Conservation (phyloP, 148 eudicot species). For the Diospyros kaki region DNA sequence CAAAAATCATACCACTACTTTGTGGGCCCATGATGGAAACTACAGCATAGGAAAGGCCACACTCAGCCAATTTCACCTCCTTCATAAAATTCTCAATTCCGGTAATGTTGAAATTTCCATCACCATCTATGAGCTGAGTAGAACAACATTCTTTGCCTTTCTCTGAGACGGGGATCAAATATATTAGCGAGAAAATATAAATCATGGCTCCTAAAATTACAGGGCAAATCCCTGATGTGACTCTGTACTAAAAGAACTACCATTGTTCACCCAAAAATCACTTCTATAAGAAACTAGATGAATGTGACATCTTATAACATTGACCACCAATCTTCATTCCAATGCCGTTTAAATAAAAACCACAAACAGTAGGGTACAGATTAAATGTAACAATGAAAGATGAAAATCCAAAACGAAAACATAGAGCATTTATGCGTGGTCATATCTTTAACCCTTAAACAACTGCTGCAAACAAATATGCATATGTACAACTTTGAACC, state of each 20-base stretch:
- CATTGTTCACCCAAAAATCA: too few relatives aligned
- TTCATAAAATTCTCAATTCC: constrained; percentile 73
- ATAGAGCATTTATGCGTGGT: not conserved
- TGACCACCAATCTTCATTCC: not conserved
- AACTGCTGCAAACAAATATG: not conserved
- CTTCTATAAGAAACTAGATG: too few relatives aligned
- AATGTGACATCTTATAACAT: too few relatives aligned
- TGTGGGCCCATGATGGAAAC: constrained; percentile 99
- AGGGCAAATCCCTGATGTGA: too few relatives aligned
- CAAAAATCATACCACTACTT: constrained; percentile 74
- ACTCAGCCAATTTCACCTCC: constrained; percentile 76
- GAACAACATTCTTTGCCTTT: constrained; percentile 53
- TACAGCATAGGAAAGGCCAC: constrained; percentile 94
- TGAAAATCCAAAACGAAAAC: too few relatives aligned
- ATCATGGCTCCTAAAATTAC: not conserved
- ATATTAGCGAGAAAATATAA: constrained; percentile 10
- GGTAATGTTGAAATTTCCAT: constrained; percentile 69
- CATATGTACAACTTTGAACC: not conserved
- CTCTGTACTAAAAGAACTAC: too few relatives aligned
- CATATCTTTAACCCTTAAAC: not conserved
- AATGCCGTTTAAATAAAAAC: not conserved
- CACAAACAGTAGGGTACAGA: not conserved
- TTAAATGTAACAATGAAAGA: too few relatives aligned
- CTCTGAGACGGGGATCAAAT: constrained; percentile 35
- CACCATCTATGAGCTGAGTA: constrained; percentile 90